Conservation (phyloP, 2,329 filamentous ascomycete species). For the Penicillium sp. region DNA sequence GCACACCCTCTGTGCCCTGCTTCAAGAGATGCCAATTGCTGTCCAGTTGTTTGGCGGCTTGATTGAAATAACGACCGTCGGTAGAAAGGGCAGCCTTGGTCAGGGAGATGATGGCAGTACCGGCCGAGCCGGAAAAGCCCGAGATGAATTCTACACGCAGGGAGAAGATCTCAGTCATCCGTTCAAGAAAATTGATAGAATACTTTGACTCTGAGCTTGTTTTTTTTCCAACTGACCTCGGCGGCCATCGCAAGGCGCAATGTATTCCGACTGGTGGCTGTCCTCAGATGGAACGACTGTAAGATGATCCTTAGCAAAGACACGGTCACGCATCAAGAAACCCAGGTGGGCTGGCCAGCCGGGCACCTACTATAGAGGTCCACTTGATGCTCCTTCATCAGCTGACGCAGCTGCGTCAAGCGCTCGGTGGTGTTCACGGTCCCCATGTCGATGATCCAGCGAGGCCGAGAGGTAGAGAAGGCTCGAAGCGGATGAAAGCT, state of each 20-base stretch:
- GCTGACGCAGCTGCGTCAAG: constrained; percentile 66
- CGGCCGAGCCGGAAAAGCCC: constrained; percentile 91
- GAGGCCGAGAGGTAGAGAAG: constrained; percentile 34
- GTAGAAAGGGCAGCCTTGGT: constrained; percentile 87
- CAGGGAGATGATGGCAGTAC: constrained; percentile 80
- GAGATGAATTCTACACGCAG: constrained; percentile 65
- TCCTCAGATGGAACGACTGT: constrained; percentile 94
- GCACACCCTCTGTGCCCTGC: constrained; percentile 86
- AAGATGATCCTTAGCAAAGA: constrained; percentile 27
- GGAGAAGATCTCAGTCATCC: too few species aligned
- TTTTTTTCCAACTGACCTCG: constrained; percentile 49
- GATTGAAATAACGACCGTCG: constrained; percentile 96
- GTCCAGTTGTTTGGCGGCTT: constrained; percentile 85
- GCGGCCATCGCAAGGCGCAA: constrained; percentile 87
- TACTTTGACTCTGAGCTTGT: constrained; percentile 5
- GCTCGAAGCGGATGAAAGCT: constrained; percentile 27
- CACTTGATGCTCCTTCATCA: constrained; percentile 82
- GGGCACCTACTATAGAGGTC: constrained; percentile 75
- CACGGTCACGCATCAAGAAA: constrained; percentile 3
- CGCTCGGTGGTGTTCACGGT: constrained; percentile 72
- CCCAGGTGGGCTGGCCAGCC: constrained; percentile 2
- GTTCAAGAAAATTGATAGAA: not conserved
- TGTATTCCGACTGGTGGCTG: constrained; percentile 96
- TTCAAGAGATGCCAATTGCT: constrained; percentile 87
- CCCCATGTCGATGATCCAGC: constrained; percentile 58